Evolutionary conservation across 1,284 basidiomycete genomes (phyloP).

Genomic region (Porodaedalea pini): DNA sequence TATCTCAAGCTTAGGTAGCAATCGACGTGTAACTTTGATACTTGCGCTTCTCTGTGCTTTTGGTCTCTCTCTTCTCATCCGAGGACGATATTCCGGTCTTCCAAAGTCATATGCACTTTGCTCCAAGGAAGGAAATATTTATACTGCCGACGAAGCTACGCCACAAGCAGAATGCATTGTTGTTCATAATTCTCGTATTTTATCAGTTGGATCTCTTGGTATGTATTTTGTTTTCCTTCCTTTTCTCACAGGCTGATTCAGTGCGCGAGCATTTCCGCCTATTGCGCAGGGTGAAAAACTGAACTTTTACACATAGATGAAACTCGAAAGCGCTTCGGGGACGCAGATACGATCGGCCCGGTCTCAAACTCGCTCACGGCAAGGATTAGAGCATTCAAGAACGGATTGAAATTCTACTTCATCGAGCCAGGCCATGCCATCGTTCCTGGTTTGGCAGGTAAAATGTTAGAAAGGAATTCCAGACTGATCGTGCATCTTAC

Average conservation of each 20-base stretch:
- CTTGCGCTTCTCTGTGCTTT: slow-evolving; percentile 1
- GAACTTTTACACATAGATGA: slow-evolving; percentile 23
- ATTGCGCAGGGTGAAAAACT: slow-evolving; percentile 29
- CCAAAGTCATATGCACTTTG: slow-evolving; percentile 43
- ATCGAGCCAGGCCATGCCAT: slow-evolving; percentile 47
- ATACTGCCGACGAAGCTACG: slow-evolving; percentile 47
- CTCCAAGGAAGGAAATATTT: slow-evolving; percentile 42
- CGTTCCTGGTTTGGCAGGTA: slow-evolving; percentile 70
- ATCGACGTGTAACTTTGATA: neutral
- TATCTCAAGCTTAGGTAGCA: neutral
- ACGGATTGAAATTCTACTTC: slow-evolving; percentile 39
- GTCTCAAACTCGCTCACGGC: slow-evolving; percentile 24
- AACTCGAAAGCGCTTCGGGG: slow-evolving; percentile 32
- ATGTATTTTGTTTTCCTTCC: slow-evolving; percentile 22
- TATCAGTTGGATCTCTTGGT: slow-evolving; percentile 58
- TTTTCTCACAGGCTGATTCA: neutral
- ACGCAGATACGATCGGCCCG: slow-evolving; percentile 29
- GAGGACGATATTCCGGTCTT: neutral
- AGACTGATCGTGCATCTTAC: neutral
- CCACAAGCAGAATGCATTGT: slow-evolving; percentile 65
- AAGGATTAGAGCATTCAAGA: slow-evolving; percentile 21
- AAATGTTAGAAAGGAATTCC: slow-evolving; percentile 2
- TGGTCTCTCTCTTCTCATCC: neutral
- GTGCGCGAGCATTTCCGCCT: neutral
- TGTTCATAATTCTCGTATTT: slow-evolving; percentile 53